Evolutionary conservation across 2,329 filamentous ascomycete genomes (phyloP).

Genomic region (Ophiosphaerella korrae): DNA sequence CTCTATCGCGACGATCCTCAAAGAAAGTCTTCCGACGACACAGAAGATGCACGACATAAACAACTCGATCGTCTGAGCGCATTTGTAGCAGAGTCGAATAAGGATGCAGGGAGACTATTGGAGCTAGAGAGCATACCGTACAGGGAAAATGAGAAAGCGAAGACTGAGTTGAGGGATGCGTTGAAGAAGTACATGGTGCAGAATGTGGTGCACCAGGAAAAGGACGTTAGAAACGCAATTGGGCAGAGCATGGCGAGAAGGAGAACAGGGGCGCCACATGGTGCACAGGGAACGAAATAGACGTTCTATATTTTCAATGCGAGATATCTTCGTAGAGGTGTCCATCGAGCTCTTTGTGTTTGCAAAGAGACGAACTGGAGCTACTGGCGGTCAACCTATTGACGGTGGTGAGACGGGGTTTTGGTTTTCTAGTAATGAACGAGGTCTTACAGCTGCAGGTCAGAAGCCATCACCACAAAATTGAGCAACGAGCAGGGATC

Average conservation of each 20-base stretch:
- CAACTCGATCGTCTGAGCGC: conserved; percentile 71
- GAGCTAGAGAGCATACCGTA: conserved; percentile 83
- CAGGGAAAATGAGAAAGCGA: conserved; percentile 69
- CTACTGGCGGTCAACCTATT: too few relatives aligned
- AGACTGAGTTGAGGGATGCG: conserved; percentile 66
- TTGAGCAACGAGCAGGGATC: too few relatives aligned
- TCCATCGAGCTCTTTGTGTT: too few relatives aligned
- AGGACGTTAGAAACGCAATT: conserved; percentile 81
- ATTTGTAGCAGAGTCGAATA: conserved; percentile 64
- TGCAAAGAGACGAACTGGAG: too few relatives aligned
- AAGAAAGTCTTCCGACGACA: conserved; percentile 30
- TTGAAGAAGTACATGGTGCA: conserved; percentile 88
- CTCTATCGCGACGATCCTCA: conserved; percentile 41
- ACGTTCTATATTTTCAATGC: not conserved
- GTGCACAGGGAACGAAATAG: conserved; percentile 51
- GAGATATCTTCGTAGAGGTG: too few relatives aligned
- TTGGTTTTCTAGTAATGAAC: too few relatives aligned
- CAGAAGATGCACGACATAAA: conserved; percentile 53
- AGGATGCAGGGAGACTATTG: conserved; percentile 72
- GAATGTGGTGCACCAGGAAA: conserved; percentile 74
- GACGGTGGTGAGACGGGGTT: too few relatives aligned
- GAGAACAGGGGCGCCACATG: conserved; percentile 65
- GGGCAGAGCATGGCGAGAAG: conserved; percentile 68
- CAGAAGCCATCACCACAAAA: too few relatives aligned
- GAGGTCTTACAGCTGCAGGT: too few relatives aligned